Evolutionary conservation across 352 stramenopile species (phyloP), one percentile per base, ranked within the genome.

Genomic region (Saprolegnia diclina): DNA sequence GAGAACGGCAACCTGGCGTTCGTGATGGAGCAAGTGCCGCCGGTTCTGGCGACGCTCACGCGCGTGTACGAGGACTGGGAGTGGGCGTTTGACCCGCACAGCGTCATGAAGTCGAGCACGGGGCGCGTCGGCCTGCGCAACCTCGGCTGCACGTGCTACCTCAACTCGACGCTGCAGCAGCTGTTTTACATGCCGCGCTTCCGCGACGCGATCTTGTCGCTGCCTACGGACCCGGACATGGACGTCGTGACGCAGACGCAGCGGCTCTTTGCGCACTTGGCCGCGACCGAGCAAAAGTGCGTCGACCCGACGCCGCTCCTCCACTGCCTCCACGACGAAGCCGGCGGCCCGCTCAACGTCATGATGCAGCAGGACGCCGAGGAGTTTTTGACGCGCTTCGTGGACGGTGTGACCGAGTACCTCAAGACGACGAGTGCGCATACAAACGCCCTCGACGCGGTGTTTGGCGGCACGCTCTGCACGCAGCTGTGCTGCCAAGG

Each of bases 351-450:
- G 10, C 54, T 82, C 18, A 76, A 83, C 52, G 50, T 77, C 7
- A 61, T 56, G 22, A 24, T 72, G 22, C 77, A 85, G 59, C 75
- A 85, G 50, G 78, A 85, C 67, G 74, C 78, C n/a, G 65, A 81
- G 22, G 78, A 85, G 54, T 85, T 79, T 50, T 63, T 85, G 35
- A 79, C 71, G 35, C n/a, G 55, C 14, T 66, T 83, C 16, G 72
- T 61, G 54, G 73, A 85, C 29, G 56, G 56, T 14, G 21, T 72
- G 21, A 21, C 45, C 0, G 63, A 69, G 42, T 69, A 45, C 35
- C 29, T 69, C 82, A 97, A 71, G 81, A 97, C 26, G 85, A 94
- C n/a, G 16, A 76, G 69, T 50, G 52, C 22, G 13, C 55, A 59
- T 7, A 5, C 10, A 0, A 69, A 35, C 7, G n/a, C 75, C 13